Evolutionary conservation across 2,329 filamentous ascomycete species (phyloP), one percentile per base, ranked within the genome.

Genomic region (Monilinia aucupariae): DNA sequence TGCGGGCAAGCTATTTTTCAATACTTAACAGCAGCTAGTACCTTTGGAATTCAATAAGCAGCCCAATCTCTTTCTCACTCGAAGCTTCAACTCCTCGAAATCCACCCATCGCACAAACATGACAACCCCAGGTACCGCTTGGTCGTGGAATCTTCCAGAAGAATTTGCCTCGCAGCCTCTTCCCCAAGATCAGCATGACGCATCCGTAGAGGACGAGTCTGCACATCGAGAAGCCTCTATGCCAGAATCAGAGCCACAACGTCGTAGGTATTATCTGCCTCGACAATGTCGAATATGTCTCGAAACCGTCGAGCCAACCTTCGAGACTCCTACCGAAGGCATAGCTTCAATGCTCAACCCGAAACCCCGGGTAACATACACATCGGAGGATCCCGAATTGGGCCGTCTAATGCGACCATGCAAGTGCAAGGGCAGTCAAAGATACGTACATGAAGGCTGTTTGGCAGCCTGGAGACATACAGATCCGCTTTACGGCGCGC

Each of bases 401-500:
- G 91, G 91, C 47, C 87, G 91, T 58, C 80, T 99, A 34, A 83
- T 97, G 70, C 89, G 89, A 61, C 94, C 94, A 43, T 99, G 94
- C 80, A 86, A 88, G 77, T 99, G 94, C 82, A 96, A 91, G 78
- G 94, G 94, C 59, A 91, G 90, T 47, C 90, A 93, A 70, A 90
- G 90, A 77, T 97, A 96, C 76, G 92, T 97, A 30, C 94, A 99
- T 75, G 91, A 97, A 75, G 89, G 86, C 37, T 99, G 94, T 73
- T 80, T 99, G 55, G 85, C 89, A 71, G 81, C 84, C 13, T 97
- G 92, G 91, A 85, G 94, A 69, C 82, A 87, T 66, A 83, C 90
- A 50, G 85, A 91, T 72, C 88, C 90, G 0, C 71, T 81, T 48
- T 82, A 84, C 68, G 77, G 78, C 49, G 78, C 77, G 63, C 83